A percentile compares a stretch with the other conserved stretches of the same genome.
Evolutionary conservation across 495 filamentous ascomycete species (phyloP).

Genomic region (Choiromyces venosus): DNA sequence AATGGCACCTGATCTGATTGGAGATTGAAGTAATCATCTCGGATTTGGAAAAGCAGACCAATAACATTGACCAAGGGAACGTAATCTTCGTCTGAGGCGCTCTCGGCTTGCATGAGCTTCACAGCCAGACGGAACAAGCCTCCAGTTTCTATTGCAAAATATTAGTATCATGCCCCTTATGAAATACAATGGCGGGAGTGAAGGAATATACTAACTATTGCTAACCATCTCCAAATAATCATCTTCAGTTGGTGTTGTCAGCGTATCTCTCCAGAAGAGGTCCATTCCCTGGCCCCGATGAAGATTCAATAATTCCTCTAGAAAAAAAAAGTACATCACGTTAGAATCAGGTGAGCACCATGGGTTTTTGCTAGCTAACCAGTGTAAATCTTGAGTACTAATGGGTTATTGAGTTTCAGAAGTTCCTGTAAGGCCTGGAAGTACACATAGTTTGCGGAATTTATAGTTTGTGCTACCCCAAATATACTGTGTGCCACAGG

Average conservation of each 20-base stretch:
- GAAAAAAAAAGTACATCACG: not conserved
- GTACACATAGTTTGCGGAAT: slow-evolving; percentile 95
- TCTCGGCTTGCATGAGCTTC: slow-evolving; percentile 91
- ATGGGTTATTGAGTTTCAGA: slow-evolving; percentile 65
- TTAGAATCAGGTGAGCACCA: not conserved
- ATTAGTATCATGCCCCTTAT: slow-evolving; percentile 8
- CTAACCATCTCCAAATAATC: slow-evolving; percentile 98
- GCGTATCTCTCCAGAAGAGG: slow-evolving; percentile 90
- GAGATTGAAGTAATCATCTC: slow-evolving; percentile 93
- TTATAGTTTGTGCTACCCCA: slow-evolving; percentile 92
- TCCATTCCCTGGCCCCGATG: slow-evolving; percentile 98
- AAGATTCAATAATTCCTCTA: slow-evolving; percentile 82
- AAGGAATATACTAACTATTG: slow-evolving; percentile 54
- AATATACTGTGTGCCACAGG: slow-evolving; percentile 95
- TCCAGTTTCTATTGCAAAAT: slow-evolving; percentile 60
- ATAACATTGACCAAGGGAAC: slow-evolving; percentile 83
- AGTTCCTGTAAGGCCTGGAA: slow-evolving; percentile 82
- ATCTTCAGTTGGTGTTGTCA: slow-evolving; percentile 88
- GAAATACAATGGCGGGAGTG: not conserved
- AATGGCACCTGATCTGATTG: slow-evolving; percentile 45
- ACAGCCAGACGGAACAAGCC: slow-evolving; percentile 90
- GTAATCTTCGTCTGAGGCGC: slow-evolving; percentile 55
- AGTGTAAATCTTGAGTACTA: slow-evolving; percentile 68
- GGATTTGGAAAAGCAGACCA: slow-evolving; percentile 91
- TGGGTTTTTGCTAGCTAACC: slow-evolving; percentile 4